Percentiles rank a stretch among this genome's conserved stretches.
Conservation (phyloP, 2,329 filamentous ascomycete genomes). For the Paecilomyces niveus region DNA sequence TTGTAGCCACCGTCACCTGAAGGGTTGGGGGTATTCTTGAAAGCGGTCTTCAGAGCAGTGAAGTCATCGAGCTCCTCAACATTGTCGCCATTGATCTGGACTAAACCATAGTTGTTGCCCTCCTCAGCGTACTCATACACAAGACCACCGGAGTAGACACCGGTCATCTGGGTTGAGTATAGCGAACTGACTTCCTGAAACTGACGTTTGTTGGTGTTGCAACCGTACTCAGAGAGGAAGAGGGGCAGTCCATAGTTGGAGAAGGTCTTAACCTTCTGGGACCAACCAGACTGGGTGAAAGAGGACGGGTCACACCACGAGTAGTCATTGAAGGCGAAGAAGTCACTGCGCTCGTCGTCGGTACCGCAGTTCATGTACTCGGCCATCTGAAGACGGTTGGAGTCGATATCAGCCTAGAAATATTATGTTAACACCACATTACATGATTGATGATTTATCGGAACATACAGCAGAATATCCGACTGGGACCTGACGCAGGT, state of each 20-base stretch:
- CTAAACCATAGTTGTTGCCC: slow-evolving; percentile 72
- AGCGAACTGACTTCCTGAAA: slow-evolving; percentile 75
- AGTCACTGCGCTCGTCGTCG: slow-evolving; percentile 77
- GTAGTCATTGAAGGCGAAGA: slow-evolving; percentile 84
- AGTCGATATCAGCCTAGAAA: slow-evolving; percentile 63
- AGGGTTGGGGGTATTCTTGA: slow-evolving; percentile 45
- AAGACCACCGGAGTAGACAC: slow-evolving; percentile 88
- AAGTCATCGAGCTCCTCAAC: slow-evolving; percentile 60
- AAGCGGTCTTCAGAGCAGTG: slow-evolving; percentile 46
- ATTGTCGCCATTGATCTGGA: slow-evolving; percentile 51
- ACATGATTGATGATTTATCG: background rate
- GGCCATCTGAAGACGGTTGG: slow-evolving; percentile 81
- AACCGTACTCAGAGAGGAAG: slow-evolving; percentile 94
- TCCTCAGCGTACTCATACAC: slow-evolving; percentile 96
- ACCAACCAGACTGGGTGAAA: slow-evolving; percentile 71
- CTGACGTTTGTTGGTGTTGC: slow-evolving; percentile 70
- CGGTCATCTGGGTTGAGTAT: slow-evolving; percentile 76
- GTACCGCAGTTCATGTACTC: slow-evolving; percentile 89
- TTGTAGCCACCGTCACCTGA: slow-evolving; percentile 55
- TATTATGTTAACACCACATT: background rate
- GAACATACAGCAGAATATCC: slow-evolving; percentile 54
- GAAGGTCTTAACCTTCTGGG: slow-evolving; percentile 82
- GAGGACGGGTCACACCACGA: slow-evolving; percentile 71
- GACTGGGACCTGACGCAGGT: slow-evolving; percentile 62
- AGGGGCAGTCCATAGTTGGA: slow-evolving; percentile 79